Evolutionary conservation across 2,329 filamentous ascomycete species (phyloP), one percentile per base, ranked within the genome.

Genomic region (Cordyceps cicadae): DNA sequence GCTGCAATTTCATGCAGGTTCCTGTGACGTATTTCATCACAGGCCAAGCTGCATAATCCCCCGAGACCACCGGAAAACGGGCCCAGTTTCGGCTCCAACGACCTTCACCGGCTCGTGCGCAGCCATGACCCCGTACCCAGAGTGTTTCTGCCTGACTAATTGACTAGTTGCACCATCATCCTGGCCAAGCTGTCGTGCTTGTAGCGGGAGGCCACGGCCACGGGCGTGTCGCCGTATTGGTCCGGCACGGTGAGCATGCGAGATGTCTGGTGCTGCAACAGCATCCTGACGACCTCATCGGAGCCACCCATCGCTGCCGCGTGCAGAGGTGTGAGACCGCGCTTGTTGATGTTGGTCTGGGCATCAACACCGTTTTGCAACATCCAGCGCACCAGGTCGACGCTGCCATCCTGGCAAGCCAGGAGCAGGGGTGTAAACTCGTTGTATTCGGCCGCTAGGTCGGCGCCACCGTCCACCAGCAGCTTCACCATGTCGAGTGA

Each of bases 131-230:
- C 19, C 11, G 21, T 6, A 50, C 19, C 32, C 29, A 5, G 29
- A 29, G 29, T 29, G 29, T 29, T 29, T 29, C 29, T 17, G 12
- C 56, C 19, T 26, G 29, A 29, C 29, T 34, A 59, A 49, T 46
- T 53, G 48, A 59, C 56, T 3, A 59, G 12, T 26, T 59, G 56
- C 37, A 59, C 56, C 56, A 59, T 59, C 56, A 59, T 52, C 39
- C 41, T 37, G 49, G 56, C 56, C n/a, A 59, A 39, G 39, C 49
- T 59, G 26, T 59, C 56, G 49, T 59, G 56, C 26, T 53, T 59
- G 56, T 52, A 59, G 12, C 56, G 56, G 14, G 56, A 37, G n/a
- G 56, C 56, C 37, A 59, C 49, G 11, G 56, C 37, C n/a, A 59
- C 56, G n/a, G 56, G 56, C 49, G 56, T 59, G 3, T 59, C 37